Evolutionary conservation across 108 stramenopile species (phyloP), one percentile per base, ranked within the genome.

Genomic region (Nannochloropsis gaditana): DNA sequence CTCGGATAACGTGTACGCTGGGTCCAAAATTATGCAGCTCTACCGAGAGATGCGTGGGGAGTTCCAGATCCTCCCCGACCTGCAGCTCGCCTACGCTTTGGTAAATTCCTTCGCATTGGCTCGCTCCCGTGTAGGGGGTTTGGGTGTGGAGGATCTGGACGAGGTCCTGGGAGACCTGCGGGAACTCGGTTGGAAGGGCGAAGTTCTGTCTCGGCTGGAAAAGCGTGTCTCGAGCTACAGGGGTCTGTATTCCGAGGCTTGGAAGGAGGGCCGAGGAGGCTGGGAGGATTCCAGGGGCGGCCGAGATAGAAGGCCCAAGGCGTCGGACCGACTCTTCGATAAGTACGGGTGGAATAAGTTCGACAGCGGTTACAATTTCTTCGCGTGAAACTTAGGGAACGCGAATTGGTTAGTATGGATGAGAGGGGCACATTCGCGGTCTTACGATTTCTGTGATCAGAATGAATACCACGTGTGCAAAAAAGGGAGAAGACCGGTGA

Each of bases 241-340:
- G n/a, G 59, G 59, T 15, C n/a, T 73, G 8, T 73, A 73, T n/a
- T 73, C 59, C 19, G 59, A 73, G 59, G 59, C 59, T 4, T 73
- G 59, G 59, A 73, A 73, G 8, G 59, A 73, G 59, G 59, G 59
- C 3, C 15, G 8, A n/a, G 59, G 59, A 2, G 59, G 2, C 19
- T 31, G 31, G 31, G 31, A 31, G 31, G 31, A 31, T 31, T 31
- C 31, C 31, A 73, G 6, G 8, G 59, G 59, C 4, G 59, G 19
- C 15, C 19, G 59, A n/a, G n/a, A n/a, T 4, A 73, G 59, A 6
- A n/a, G n/a, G 59, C 19, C 15, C 19, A 73, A 73, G 59, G 59
- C 59, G 59, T 73, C 59, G 59, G 59, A 73, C n/a, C 59, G 59
- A n/a, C n/a, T 73, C 59, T 73, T 73, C n/a, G 59, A 73, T 73